phyloP scores from a whole-genome alignment of 2,329 filamentous ascomycete genomes.

The Incumbomyces lentus region DNA sequence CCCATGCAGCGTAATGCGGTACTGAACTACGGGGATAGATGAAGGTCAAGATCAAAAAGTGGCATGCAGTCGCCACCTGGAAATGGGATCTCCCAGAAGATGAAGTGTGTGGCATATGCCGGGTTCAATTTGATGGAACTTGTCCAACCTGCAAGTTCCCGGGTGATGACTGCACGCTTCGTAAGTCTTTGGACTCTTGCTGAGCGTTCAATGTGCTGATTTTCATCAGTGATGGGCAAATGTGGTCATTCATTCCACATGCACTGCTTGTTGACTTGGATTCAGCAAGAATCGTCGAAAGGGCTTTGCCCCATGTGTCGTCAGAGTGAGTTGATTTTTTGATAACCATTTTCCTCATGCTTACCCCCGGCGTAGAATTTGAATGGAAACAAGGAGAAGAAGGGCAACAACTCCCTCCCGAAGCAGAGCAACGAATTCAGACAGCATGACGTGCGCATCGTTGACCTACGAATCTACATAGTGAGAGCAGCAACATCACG shows the following conservation, averaged over 20 bases:
- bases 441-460: neutral
- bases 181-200: constrained; percentile 43
- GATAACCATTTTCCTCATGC: neutral
- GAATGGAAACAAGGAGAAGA: constrained; percentile 40
- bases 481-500: no score
- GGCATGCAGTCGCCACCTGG: constrained; percentile 93
- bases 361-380: constrained; percentile 35
- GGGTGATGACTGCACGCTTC: constrained; percentile 84
- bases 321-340: constrained; percentile 54
- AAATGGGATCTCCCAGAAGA: constrained; percentile 95
- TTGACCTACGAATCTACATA: no score
- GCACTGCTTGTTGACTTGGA: constrained; percentile 95
- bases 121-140: constrained; percentile 93
- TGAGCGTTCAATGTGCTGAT: constrained; percentile 1
- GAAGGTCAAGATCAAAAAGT: constrained; percentile 91
- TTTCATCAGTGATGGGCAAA: constrained; percentile 69
- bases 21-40: constrained; percentile 39
- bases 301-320: constrained; percentile 97
- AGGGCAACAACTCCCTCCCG: neutral
- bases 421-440: neutral
- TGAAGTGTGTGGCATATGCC: constrained; percentile 96
- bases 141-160: constrained; percentile 98
- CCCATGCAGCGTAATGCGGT: neutral
- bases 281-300: constrained; percentile 85
- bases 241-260: constrained; percentile 98